Evolutionary conservation across 2,329 filamentous ascomycete species (phyloP).

Genomic region (Phaeosphaeriaceae sp.): DNA sequence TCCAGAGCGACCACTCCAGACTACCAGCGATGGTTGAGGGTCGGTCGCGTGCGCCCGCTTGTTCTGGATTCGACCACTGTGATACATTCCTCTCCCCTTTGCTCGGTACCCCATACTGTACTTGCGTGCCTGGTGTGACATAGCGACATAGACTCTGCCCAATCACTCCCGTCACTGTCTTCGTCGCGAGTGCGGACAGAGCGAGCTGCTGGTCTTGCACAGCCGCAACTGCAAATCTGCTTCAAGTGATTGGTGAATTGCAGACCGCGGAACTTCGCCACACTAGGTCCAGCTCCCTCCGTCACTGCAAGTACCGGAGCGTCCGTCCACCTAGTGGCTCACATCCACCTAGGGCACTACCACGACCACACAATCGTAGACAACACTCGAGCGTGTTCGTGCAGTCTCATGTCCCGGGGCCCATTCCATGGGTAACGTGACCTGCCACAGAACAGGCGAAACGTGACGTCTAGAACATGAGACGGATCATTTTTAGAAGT

Average conservation of each 20-base stretch:
- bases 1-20: background rate
- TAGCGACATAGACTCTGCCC: background rate
- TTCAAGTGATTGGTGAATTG: slow-evolving; percentile 13
- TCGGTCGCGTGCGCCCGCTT: background rate
- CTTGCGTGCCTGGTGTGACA: background rate
- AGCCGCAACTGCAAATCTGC: background rate
- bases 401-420: background rate
- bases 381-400: too few species aligned
- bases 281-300: slow-evolving; percentile 19
- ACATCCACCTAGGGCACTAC: too few species aligned
- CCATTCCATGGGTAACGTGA: background rate
- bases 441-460: slow-evolving; percentile 1
- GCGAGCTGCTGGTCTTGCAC: background rate
- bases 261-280: slow-evolving; percentile 16
- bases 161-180: background rate
- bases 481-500: slow-evolving; percentile 21
- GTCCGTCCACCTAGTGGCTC: slow-evolving; percentile 7
- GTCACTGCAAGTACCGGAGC: slow-evolving; percentile 13
- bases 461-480: slow-evolving; percentile 15
- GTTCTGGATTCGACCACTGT: background rate
- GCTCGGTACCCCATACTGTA: background rate
- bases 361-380: too few species aligned
- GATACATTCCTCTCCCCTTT: background rate
- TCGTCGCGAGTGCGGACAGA: background rate
- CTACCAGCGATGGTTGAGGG: background rate